Conservation (phyloP, 306 rosid genomes). For the Sechiopsis laciniata region DNA sequence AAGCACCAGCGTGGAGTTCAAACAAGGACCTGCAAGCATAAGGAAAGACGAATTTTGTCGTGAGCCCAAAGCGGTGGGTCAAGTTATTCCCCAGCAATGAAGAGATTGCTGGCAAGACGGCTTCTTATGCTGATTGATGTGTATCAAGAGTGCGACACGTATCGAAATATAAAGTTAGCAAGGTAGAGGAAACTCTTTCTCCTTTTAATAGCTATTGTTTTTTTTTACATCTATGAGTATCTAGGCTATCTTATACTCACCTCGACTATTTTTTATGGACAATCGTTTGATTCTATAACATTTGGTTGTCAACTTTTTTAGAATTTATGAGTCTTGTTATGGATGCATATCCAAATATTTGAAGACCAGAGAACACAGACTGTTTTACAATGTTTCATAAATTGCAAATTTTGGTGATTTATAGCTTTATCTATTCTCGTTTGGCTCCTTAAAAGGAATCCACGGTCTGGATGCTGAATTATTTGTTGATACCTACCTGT, state of each 20-base stretch:
- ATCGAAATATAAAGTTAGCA: conserved; percentile 11
- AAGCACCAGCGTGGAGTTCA: conserved; percentile 49
- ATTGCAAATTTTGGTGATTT: conserved; percentile 20
- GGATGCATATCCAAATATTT: conserved; percentile 1
- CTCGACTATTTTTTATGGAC: no score
- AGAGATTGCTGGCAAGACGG: conserved; percentile 44
- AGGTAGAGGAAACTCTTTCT: conserved; percentile 21
- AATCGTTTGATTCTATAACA: no score
- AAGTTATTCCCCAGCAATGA: conserved; percentile 33
- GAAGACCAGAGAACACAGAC: conserved; percentile 11
- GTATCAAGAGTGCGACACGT: conserved; percentile 18
- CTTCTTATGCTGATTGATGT: conserved; percentile 21
- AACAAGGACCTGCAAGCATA: conserved; percentile 54
- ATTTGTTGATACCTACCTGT: not conserved
- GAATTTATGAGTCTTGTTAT: not conserved
- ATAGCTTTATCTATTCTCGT: not conserved
- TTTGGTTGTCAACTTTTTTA: no score
- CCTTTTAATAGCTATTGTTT: not conserved
- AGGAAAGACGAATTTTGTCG: conserved; percentile 7
- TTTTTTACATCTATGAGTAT: no score
- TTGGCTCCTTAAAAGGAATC: not conserved
- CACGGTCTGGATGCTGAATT: not conserved
- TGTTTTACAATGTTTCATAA: conserved; percentile 12
- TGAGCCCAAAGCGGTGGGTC: conserved; percentile 16
- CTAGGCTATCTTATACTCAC: no score